These are phyloP conservation scores for Polytrichum commune DNA, from an alignment of 225 moss, liverwort and hornwort species.

Conservation along the genomic window DNA sequence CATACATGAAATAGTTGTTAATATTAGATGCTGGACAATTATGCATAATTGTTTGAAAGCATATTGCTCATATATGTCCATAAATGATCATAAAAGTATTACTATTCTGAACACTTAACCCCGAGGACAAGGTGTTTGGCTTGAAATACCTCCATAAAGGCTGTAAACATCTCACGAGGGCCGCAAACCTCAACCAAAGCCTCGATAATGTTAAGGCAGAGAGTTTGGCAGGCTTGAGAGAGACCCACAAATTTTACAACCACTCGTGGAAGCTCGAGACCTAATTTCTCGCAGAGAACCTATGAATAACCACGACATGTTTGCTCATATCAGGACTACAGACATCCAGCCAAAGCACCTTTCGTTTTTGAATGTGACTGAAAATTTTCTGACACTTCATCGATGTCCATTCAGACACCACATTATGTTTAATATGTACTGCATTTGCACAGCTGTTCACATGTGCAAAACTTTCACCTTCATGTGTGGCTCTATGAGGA, in stretches of 20 bases:
- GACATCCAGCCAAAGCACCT: too few relatives aligned
- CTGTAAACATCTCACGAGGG: constrained; percentile 57
- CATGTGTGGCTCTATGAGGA: not conserved
- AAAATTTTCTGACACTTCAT: too few relatives aligned
- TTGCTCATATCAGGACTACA: too few relatives aligned
- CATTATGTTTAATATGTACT: too few relatives aligned
- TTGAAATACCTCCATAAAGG: constrained; percentile 49
- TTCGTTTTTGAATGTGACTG: too few relatives aligned
- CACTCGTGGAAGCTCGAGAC: constrained; percentile 48
- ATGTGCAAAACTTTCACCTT: too few relatives aligned
- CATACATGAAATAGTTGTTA: not conserved
- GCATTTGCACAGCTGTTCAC: too few relatives aligned
- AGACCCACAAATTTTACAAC: constrained; percentile 43
- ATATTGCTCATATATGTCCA: too few relatives aligned
- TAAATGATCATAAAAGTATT: not conserved
- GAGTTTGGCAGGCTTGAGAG: constrained; percentile 39
- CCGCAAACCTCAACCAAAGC: constrained; percentile 36
- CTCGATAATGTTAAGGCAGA: constrained; percentile 36
- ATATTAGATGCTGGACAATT: not conserved
- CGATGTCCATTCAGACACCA: too few relatives aligned
- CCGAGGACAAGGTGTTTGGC: not conserved
- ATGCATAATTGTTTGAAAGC: not conserved
- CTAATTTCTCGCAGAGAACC: constrained; percentile 45
- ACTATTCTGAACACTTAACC: constrained; percentile 13
- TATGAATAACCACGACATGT: not conserved